phyloP scores from a whole-genome alignment of 225 moss, liverwort and hornwort species.

The Sphagnum contortum region DNA sequence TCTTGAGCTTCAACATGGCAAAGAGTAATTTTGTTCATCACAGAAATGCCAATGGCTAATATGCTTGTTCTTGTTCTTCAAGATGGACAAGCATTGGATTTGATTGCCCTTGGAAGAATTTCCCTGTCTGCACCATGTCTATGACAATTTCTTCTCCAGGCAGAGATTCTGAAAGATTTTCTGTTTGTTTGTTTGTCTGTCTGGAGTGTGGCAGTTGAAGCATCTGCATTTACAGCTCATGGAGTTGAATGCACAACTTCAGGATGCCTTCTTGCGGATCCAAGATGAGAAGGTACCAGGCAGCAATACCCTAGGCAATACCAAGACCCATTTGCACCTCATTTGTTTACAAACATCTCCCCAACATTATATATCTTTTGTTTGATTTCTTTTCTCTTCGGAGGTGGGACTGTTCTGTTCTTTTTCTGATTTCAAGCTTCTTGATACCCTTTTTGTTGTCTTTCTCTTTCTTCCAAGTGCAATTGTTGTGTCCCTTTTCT shows the following conservation, averaged over 20 bases:
- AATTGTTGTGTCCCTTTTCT: no score
- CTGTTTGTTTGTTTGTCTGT: background rate
- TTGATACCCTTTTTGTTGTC: no score
- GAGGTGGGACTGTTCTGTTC: no score
- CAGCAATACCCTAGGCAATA: no score
- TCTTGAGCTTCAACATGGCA: background rate
- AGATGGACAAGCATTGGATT: background rate
- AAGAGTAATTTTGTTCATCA: no score
- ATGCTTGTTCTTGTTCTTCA: background rate
- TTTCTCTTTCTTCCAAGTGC: no score
- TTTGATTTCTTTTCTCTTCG: background rate
- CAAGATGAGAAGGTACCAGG: slow-evolving; percentile 55
- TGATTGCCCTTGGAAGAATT: no score
- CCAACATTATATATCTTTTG: background rate
- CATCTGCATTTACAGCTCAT: slow-evolving; percentile 57
- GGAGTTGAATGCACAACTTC: slow-evolving; percentile 46
- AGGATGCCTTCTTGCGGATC: slow-evolving; percentile 48
- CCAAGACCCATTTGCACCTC: no score
- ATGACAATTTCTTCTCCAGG: background rate
- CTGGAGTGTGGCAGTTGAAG: slow-evolving; percentile 48
- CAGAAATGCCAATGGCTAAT: background rate
- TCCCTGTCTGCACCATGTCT: no score
- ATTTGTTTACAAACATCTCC: background rate
- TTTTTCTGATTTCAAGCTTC: no score
- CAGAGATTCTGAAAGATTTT: background rate